Evolutionary conservation across 345 rosid genomes (phyloP).

Genomic region (Linum tenue): DNA sequence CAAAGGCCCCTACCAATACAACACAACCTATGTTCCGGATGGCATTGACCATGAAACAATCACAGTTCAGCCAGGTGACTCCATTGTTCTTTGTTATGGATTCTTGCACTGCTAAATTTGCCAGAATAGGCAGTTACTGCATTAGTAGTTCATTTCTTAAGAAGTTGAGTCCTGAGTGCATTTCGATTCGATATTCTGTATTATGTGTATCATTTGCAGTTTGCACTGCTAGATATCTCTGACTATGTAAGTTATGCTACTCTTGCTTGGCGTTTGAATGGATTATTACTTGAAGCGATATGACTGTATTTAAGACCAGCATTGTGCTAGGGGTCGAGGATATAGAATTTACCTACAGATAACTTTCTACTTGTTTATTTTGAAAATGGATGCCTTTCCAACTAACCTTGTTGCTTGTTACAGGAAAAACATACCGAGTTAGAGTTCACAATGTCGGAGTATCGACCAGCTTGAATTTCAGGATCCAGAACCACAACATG

Average conservation of each 20-base stretch:
- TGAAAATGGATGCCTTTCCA: neutral
- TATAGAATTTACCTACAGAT: too few species aligned
- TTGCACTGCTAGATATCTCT: neutral
- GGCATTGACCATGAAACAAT: constrained; percentile 67
- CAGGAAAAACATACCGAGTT: constrained; percentile 86
- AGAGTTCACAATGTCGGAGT: constrained; percentile 90
- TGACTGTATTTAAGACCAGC: too few species aligned
- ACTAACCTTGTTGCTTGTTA: constrained; percentile 12
- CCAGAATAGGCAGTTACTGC: too few species aligned
- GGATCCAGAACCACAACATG: constrained; percentile 91
- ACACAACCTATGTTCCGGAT: constrained; percentile 70
- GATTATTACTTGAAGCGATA: too few species aligned
- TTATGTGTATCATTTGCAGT: neutral
- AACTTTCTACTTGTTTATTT: too few species aligned
- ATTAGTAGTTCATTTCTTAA: too few species aligned
- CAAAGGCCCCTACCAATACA: constrained; percentile 91
- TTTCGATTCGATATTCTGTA: neutral
- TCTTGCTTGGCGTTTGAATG: neutral
- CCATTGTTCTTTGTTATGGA: neutral
- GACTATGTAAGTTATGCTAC: neutral
- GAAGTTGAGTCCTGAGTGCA: too few species aligned
- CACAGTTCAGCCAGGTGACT: constrained; percentile 80
- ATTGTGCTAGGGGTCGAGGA: too few species aligned
- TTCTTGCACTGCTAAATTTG: neutral
- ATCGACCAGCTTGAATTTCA: constrained; percentile 86